phyloP scores from a whole-genome alignment of 2,329 filamentous ascomycete genomes.

The Blumeriella jaapii region DNA sequence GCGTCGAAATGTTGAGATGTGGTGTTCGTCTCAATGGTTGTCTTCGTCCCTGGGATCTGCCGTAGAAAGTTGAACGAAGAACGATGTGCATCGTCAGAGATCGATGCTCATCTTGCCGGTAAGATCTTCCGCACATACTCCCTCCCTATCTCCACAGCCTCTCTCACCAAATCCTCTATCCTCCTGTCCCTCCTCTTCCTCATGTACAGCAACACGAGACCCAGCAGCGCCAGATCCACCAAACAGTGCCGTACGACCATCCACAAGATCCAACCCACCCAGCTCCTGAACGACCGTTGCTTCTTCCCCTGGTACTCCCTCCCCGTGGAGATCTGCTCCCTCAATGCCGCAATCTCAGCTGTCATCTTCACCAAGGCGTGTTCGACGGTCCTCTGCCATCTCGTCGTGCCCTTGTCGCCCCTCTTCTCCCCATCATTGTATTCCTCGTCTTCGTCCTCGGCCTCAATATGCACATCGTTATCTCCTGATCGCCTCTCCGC shows the following conservation, averaged over 20 bases:
- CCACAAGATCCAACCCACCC: slow-evolving; percentile 63
- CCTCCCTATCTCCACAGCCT: slow-evolving; percentile 43
- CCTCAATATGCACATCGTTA: slow-evolving; percentile 34
- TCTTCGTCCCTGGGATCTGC: too few species aligned
- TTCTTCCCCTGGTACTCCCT: slow-evolving; percentile 58
- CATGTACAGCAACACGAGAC: slow-evolving; percentile 60
- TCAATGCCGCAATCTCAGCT: slow-evolving; percentile 79
- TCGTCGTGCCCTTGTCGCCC: slow-evolving; percentile 36
- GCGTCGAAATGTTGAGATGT: too few species aligned
- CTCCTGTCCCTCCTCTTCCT: slow-evolving; percentile 57
- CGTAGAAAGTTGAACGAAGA: too few species aligned
- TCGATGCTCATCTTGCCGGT: slow-evolving; percentile 32
- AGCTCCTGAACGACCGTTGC: slow-evolving; percentile 53
- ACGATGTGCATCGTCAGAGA: too few species aligned
- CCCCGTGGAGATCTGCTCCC: slow-evolving; percentile 77
- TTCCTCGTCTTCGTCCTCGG: slow-evolving; percentile 32
- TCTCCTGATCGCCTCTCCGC: slow-evolving; percentile 39
- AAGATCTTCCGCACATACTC: slow-evolving; percentile 49
- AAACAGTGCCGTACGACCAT: slow-evolving; percentile 59
- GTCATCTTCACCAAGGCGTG: slow-evolving; percentile 79
- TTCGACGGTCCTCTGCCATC: slow-evolving; percentile 77
- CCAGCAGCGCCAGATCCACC: slow-evolving; percentile 56
- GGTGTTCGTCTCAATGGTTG: too few species aligned
- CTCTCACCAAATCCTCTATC: slow-evolving; percentile 62
- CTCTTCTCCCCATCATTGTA: slow-evolving; percentile 29